Conservation (phyloP, 2,329 filamentous ascomycete genomes). For the Stagonosporopsis vannaccii region DNA sequence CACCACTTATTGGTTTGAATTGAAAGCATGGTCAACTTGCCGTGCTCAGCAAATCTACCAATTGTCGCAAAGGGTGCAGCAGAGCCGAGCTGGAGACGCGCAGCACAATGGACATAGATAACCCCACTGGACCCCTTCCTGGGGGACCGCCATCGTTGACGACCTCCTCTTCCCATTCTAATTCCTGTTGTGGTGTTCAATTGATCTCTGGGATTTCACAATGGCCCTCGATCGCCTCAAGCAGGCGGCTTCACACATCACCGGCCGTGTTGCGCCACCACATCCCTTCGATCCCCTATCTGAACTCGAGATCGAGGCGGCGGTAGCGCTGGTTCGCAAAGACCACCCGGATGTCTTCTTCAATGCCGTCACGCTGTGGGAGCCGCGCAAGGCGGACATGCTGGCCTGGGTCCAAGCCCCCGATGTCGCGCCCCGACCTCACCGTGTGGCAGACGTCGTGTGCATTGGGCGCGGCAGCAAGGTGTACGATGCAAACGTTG, state of each 20-base stretch:
- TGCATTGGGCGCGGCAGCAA: constrained; percentile 80
- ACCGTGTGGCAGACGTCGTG: constrained; percentile 80
- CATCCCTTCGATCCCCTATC: constrained; percentile 83
- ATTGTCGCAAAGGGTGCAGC: neutral
- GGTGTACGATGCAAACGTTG: constrained; percentile 82
- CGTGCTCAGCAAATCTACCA: constrained; percentile 10
- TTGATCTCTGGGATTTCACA: constrained; percentile 5
- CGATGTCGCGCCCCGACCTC: constrained; percentile 66
- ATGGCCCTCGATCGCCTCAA: constrained; percentile 71
- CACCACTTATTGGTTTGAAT: constrained; percentile 13
- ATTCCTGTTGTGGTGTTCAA: neutral
- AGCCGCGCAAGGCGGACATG: constrained; percentile 88
- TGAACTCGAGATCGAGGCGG: constrained; percentile 73
- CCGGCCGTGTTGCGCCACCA: constrained; percentile 60
- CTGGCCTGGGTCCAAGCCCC: constrained; percentile 76
- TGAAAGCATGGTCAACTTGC: constrained; percentile 14
- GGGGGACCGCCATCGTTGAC: neutral
- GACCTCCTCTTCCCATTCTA: neutral
- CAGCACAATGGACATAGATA: constrained; percentile 5
- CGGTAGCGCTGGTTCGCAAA: constrained; percentile 72
- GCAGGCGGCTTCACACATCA: constrained; percentile 69
- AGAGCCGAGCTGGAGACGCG: constrained; percentile 3
- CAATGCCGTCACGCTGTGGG: constrained; percentile 84
- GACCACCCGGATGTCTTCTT: constrained; percentile 77
- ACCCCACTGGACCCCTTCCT: constrained; percentile 10